Base-by-base conservation (phyloP, 1,284 basidiomycete species). In the Cryptococcus sp. region DNA sequence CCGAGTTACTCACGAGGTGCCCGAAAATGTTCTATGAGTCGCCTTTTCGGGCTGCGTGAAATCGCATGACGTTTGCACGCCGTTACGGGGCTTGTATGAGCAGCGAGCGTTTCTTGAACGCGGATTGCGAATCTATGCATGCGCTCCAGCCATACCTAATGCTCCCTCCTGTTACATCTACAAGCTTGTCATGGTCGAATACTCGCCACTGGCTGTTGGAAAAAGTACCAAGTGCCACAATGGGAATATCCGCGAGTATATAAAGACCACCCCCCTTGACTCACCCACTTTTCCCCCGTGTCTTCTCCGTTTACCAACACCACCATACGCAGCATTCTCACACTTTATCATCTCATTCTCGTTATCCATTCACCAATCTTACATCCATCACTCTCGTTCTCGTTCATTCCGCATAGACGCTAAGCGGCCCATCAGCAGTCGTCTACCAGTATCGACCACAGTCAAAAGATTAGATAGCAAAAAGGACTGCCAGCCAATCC, bases 221-320 rank as follows among this genome's bases (percentile, higher is more conserved):
- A 35, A 35, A 35, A 13, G 30, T 2, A 35, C 30, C 16, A 47
- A 47, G 46, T 47, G 46, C 46, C 46, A 47, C 46, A 47, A 47
- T 20, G 42, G 46, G 46, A 47, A 47, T 47, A 19, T 47, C 22
- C 46, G 22, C 22, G 46, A 47, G 46, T 47, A 47, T 47, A 47
- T 47, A 47, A 47, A 23, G 19, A 47, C 30, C 30, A 35, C 30
- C 30, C 30, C 30, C 30, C 30, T 35, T 35, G 30, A 35, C 30
- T 35, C 30, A 35, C 30, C 30, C 30, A 35, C 30, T 35, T 35
- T 35, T 35, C 30, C 46, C 22, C 35, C 23, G 16, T 20, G 39
- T 19, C 41, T n/a, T 30, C 51, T 19, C 23, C 41, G 22, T 42
- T 19, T 43, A 15, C 38, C 38, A 23, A 13, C 51, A 16, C 15